Base-by-base conservation (phyloP, 768 basidiomycete species). In the Amanita fuliginea region DNA sequence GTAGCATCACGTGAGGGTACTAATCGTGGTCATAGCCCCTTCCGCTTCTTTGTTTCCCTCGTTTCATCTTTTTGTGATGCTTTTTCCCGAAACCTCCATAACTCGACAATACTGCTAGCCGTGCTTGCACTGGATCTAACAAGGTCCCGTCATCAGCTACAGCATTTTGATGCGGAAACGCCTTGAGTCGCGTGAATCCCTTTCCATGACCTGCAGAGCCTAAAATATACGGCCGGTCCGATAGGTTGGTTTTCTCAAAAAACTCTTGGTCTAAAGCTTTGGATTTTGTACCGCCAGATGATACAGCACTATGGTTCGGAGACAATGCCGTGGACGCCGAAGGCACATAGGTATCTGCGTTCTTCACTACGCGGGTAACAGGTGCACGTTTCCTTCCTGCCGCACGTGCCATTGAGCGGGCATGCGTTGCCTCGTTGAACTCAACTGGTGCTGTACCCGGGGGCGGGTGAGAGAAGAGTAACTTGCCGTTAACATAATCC, bases 401-500 rank as follows among this genome's bases (percentile, higher is more conserved):
- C 6, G 76, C 73, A 19, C 80, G 74, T 9, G 66, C 62, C 8
- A 93, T 65, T 9, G 33, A 50, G 1, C 78, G 74, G 18, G 80
- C 64, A 41, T 78, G 71, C 48, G 85, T 78, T 10, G 81, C 84
- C 42, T 75, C 70, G 65, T 98, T 98, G 71, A 94, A 98, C 1
- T 69, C 69, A 42, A 77, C 72, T 26, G 82, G 76, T 1, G 76
- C 60, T 3, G 78, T 64, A 9, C 68, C 78, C 1, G 94, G 91
- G n/a, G 95, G 88, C 13, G 90, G 80, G 55, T 95, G 86, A 55
- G 89, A 92, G 63, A 78, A 97, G 7, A 98, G 73, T 0, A 99
- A 73, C 58, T 90, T 92, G 21, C 88, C 96, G 57, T 86, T 93
- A 53, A 98, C 93, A 60, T 94, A 99, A 67, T 99, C 96, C 64